These are phyloP conservation scores for Colletotrichum salicis DNA, from an alignment of 2,329 filamentous ascomycete genomes.

Conservation along the genomic window DNA sequence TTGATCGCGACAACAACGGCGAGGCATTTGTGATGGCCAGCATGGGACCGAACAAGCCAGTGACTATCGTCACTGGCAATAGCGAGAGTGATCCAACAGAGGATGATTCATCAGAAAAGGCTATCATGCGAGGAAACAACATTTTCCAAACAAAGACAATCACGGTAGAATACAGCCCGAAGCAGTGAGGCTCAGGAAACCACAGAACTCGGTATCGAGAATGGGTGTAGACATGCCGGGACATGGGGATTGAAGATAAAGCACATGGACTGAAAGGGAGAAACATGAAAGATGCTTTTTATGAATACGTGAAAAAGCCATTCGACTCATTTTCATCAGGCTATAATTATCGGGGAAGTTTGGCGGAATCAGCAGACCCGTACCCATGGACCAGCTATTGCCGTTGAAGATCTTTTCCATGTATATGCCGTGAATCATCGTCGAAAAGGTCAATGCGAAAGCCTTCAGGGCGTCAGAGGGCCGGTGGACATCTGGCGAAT, in stretches of 20 bases:
- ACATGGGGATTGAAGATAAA: neutral
- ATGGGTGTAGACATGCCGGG: too few relatives aligned
- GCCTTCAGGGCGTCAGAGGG: too few relatives aligned
- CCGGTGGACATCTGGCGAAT: neutral
- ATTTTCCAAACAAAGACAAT: conserved; percentile 24
- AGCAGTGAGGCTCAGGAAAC: neutral
- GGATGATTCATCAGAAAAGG: conserved; percentile 1
- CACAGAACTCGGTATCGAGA: neutral
- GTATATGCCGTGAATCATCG: too few relatives aligned
- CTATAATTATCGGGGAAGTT: too few relatives aligned
- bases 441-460: too few relatives aligned
- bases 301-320: too few relatives aligned
- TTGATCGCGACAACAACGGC: neutral
- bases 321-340: too few relatives aligned
- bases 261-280: neutral
- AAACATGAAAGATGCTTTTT: too few relatives aligned
- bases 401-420: too few relatives aligned
- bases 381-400: too few relatives aligned
- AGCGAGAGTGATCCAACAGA: neutral
- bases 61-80: neutral
- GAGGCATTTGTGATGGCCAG: conserved; percentile 17
- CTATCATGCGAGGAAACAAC: neutral
- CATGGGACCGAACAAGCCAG: neutral
- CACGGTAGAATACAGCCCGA: conserved; percentile 17
- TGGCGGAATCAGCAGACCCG: too few relatives aligned